Conservation (phyloP, 2,329 filamentous ascomycete genomes). For the Hypoxylon sp. region DNA sequence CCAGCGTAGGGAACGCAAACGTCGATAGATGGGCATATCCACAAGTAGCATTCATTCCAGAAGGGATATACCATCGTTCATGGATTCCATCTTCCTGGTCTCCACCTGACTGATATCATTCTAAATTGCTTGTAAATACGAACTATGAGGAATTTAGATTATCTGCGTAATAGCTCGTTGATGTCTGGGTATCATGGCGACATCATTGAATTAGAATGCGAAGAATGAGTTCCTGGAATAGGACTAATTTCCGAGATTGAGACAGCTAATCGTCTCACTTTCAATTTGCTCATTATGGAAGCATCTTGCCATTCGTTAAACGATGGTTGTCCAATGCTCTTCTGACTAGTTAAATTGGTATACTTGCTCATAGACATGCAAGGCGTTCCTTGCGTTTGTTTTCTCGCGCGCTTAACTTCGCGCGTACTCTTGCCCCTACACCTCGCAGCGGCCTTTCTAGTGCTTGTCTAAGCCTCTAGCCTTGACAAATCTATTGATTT, state of each 20-base stretch:
- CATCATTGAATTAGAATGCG: neutral
- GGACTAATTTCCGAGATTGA: neutral
- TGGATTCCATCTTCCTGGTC: slow-evolving; percentile 4
- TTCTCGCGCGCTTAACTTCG: neutral
- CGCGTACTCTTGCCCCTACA: neutral
- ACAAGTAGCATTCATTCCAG: slow-evolving; percentile 20
- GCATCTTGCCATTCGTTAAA: neutral
- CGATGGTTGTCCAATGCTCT: neutral
- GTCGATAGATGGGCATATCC: slow-evolving; percentile 8
- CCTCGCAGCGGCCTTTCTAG: slow-evolving; percentile 27
- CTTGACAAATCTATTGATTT: slow-evolving; percentile 73
- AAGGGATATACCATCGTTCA: neutral
- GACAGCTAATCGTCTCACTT: neutral
- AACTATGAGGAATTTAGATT: slow-evolving; percentile 2
- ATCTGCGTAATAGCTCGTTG: slow-evolving; percentile 4
- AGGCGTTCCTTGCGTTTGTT: neutral
- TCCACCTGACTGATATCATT: slow-evolving; percentile 3
- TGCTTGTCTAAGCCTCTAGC: slow-evolving; percentile 68
- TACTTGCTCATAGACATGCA: neutral
- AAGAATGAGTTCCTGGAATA: neutral
- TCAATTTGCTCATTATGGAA: neutral
- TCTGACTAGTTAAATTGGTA: neutral
- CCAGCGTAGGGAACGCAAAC: slow-evolving; percentile 7
- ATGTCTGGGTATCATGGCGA: neutral
- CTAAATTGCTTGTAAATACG: neutral